Conservation (phyloP, 208 protist genomes). For the Trypanosoma caninum region DNA sequence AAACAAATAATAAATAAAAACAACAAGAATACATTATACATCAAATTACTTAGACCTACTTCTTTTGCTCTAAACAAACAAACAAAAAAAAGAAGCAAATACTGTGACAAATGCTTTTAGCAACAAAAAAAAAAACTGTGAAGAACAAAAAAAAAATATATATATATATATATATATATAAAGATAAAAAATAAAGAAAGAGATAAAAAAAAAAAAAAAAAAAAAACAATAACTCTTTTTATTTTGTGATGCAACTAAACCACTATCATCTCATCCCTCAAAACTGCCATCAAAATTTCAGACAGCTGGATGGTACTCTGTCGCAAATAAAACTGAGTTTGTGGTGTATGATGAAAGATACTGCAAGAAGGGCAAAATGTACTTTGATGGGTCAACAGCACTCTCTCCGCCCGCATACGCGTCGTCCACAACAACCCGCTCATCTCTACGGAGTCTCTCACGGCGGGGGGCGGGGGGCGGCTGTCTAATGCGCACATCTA, state of each 20-base stretch:
- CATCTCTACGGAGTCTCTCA: constrained; percentile 1
- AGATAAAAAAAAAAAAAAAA: neutral
- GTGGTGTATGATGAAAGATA: too few species aligned
- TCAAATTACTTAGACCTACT: too few species aligned
- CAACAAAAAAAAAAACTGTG: constrained; percentile 1
- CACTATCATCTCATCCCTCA: neutral
- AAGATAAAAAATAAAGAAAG: neutral
- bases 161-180: constrained; percentile 13
- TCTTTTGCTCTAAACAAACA: constrained; percentile 1
- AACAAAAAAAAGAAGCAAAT: constrained; percentile 4
- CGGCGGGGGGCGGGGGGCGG: constrained; percentile 2
- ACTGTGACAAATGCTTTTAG: neutral
- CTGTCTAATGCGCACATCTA: neutral
- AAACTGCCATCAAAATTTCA: too few species aligned
- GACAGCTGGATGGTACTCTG: too few species aligned
- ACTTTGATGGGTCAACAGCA: too few species aligned
- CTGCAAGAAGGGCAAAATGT: too few species aligned
- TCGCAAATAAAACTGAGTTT: neutral
- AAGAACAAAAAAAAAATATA: constrained; percentile 2
- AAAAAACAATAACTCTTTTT: neutral
- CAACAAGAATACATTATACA: neutral
- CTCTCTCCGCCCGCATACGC: neutral
- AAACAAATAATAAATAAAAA: too few species aligned
- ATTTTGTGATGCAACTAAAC: neutral
- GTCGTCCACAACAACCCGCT: neutral